Evolutionary conservation across 164 flowering plant species (phyloP).

Genomic region (Aristolochia contorta): DNA sequence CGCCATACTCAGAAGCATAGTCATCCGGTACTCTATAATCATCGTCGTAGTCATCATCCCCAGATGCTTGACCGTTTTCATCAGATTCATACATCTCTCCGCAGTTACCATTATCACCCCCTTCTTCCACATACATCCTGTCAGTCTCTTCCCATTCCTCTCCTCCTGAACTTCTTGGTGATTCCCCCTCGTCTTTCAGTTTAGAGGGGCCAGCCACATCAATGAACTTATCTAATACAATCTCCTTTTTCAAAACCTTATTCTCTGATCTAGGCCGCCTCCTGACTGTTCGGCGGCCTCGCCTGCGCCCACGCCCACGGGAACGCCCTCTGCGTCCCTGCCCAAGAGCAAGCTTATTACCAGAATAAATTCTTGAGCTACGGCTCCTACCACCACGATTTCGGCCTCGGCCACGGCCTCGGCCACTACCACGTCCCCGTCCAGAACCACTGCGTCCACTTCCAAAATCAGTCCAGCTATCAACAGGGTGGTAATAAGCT

Average conservation of each 20-base stretch:
- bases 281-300: conserved; percentile 45
- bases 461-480: conserved; percentile 27
- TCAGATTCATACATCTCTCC: conserved; percentile 43
- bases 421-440: conserved; percentile 25
- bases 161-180: conserved; percentile 16
- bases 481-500: conserved; percentile 25
- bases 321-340: conserved; percentile 36
- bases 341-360: conserved; percentile 18
- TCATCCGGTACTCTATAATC: conserved; percentile 28
- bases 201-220: conserved; percentile 3
- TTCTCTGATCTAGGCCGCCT: conserved; percentile 33
- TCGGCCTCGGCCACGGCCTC: conserved; percentile 30
- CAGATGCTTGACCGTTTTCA: conserved; percentile 38
- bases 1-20: conserved; percentile 17
- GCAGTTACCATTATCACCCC: conserved; percentile 33
- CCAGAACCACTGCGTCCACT: conserved; percentile 24
- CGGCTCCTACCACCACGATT: conserved; percentile 38
- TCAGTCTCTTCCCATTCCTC: conserved; percentile 30
- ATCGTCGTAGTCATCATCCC: conserved; percentile 44
- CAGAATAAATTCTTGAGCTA: conserved; percentile 5
- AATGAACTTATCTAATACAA: conserved; percentile 1
- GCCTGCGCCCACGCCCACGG: conserved; percentile 46
- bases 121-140: conserved; percentile 19
- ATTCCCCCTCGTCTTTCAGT: conserved; percentile 7
- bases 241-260: conserved; percentile 14